Evolutionary conservation across 495 filamentous ascomycete species (phyloP), one percentile per base, ranked within the genome.

Genomic region (Aspergillus mulundensis): DNA sequence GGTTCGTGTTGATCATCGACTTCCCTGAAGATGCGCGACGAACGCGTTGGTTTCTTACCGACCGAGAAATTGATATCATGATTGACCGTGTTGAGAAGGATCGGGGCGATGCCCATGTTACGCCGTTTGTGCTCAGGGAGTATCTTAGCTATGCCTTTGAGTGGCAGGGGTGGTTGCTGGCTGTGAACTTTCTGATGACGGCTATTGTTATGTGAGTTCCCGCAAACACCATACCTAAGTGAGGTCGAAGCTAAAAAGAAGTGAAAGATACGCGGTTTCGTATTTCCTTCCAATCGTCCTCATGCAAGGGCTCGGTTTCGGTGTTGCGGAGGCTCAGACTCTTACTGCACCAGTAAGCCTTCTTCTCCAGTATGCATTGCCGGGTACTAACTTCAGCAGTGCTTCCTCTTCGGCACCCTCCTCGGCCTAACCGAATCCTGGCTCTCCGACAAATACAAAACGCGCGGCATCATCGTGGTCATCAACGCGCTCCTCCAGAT

Each of bases 161-260:
- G 65, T 57, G 65, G 54, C 83, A 85, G 65, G 72, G 83, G 24
- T 85, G 81, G 79, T 70, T 63, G 7, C 83, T 81, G 56, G 80
- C 71, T 47, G 50, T 77, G 42, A 71, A 78, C 54, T 81, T 77
- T 64, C 73, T 34, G 19, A 56, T 56, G 54, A 48, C 54, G 3
- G 54, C 54, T 0, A 39, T 50, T 40, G 54, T 56, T 12, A 56
- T 77, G 68, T 74, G 68, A 68, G 73, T n/a, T n/a, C n/a, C n/a
- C n/a, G n/a, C n/a, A n/a, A n/a, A n/a, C n/a, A n/a, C n/a, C n/a
- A n/a, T n/a, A n/a, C n/a, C n/a, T n/a, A n/a, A n/a, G n/a, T n/a
- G n/a, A n/a, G n/a, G n/a, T n/a, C n/a, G n/a, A n/a, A n/a, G n/a
- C n/a, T n/a, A n/a, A n/a, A n/a, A n/a, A n/a, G n/a, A n/a, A n/a